Conservation (phyloP, 345 rosid species). For the Eucalyptus cloeziana region DNA sequence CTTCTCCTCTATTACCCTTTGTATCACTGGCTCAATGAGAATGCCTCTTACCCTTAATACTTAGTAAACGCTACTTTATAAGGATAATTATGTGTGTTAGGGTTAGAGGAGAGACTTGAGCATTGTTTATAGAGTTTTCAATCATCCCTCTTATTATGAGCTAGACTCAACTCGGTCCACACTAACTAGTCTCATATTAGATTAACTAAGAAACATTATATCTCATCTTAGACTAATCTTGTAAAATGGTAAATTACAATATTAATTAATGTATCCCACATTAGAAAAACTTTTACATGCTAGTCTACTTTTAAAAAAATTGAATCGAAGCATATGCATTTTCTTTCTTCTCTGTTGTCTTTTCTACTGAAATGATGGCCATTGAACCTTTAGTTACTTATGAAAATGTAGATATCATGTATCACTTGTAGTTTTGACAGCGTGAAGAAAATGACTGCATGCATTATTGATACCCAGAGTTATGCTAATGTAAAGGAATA, state of each 20-base stretch:
- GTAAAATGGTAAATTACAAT: no score
- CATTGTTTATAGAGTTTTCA: no score
- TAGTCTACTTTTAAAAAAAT: neutral
- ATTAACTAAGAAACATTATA: accelerated
- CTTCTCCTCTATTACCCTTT: no score
- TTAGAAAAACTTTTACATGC: no score
- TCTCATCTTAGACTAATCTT: accelerated
- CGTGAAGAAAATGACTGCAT: neutral
- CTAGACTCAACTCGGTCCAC: accelerated
- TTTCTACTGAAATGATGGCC: neutral
- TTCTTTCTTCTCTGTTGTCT: neutral
- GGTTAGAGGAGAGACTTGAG: no score
- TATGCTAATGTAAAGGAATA: neutral
- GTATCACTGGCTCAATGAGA: no score
- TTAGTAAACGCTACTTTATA: no score
- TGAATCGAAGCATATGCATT: neutral
- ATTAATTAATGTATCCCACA: no score
- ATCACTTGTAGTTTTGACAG: neutral
- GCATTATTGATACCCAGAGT: neutral
- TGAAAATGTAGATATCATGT: neutral
- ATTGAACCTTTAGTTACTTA: neutral
- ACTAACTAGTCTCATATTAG: no score
- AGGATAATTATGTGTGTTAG: no score
- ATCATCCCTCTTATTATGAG: no score
- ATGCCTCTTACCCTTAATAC: no score